Base-by-base conservation (phyloP, 352 stramenopile genomes). In the Globisporangium abappressorium region DNA sequence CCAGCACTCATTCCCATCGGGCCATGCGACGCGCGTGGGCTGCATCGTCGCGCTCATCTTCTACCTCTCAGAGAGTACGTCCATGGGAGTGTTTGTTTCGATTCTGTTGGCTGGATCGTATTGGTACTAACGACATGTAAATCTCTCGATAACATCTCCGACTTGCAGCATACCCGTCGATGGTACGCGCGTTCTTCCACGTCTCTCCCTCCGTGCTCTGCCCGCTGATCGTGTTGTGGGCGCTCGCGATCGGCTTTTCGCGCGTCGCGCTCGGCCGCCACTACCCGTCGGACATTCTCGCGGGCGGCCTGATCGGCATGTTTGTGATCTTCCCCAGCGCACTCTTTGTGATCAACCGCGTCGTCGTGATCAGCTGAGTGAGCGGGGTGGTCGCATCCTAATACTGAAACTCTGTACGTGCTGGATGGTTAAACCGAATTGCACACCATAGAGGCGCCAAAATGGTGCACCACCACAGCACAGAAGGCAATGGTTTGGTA, bases 1-100 rank as follows among this genome's bases (percentile, higher is more conserved):
- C 72, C 81, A 95, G 75, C 87, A 94, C 68, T 95, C 87, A 68
- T 95, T 95, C 74, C 87, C 87, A 11, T 95, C 87, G 3, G 87
- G 87, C 49, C 87, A 95, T 71, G 87, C 85, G 5, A 93, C 87
- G 46, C 85, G 87, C 62, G 80, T 81, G 26, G 91, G 85, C 75
- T 84, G 82, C 58, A 79, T 95, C 66, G 73, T 92, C 30, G 84
- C 71, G 8, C 77, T 93, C 68, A 60, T 92, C 58, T 51, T 91
- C 53, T 83, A 85, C 64, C 69, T 93, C 26, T 75, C 82, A 14
- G 69, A 87, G 46, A 75, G 78, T 80, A 69, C 65, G 62, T 68
- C 41, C 26, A 24, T 36, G 30, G 30, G 30, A 2, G 30, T n/a
- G n/a, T 12, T 51, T 11, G 5, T 46, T 43, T 33, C 7, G 34